phyloP scores from a whole-genome alignment of 1,139 yeast species.

The Yamadazyma pseudoaaseri region DNA sequence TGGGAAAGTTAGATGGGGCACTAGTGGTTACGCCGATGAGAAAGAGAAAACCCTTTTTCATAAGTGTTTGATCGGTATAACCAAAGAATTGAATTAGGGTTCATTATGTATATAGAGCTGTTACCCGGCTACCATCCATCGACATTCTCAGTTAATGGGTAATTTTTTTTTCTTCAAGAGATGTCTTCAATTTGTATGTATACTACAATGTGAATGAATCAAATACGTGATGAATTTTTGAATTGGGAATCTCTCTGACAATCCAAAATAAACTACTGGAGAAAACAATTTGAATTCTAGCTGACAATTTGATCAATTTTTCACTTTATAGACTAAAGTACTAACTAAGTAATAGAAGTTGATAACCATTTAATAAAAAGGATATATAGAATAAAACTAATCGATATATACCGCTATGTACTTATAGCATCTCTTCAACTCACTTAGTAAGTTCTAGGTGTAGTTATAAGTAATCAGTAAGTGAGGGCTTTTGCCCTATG shows the following conservation, averaged over 20 bases:
- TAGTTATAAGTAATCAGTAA: too few relatives aligned
- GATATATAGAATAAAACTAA: too few relatives aligned
- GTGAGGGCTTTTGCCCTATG: too few relatives aligned
- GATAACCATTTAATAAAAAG: too few relatives aligned
- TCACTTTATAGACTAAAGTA: background rate
- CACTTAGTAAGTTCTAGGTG: too few relatives aligned
- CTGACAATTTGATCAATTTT: conserved; percentile 7
- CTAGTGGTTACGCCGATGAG: conserved; percentile 74
- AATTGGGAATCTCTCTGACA: conserved; percentile 43
- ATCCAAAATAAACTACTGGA: conserved; percentile 26
- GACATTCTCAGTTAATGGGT: background rate
- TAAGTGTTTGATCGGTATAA: conserved; percentile 61
- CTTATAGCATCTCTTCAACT: too few relatives aligned
- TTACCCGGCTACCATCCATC: background rate
- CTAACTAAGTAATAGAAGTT: too few relatives aligned
- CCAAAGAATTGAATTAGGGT: conserved; percentile 23
- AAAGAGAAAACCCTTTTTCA: conserved; percentile 63
- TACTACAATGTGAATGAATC: too few relatives aligned
- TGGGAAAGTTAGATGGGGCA: conserved; percentile 87
- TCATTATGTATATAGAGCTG: background rate
- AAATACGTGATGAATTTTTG: conserved; percentile 24
- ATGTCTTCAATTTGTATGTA: too few relatives aligned
- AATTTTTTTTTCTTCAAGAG: conserved; percentile 4
- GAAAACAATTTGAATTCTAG: conserved; percentile 20
- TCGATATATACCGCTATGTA: too few relatives aligned